Conservation (phyloP, 192 early-diverging fungal genomes). For the Dissophora globulifera region DNA sequence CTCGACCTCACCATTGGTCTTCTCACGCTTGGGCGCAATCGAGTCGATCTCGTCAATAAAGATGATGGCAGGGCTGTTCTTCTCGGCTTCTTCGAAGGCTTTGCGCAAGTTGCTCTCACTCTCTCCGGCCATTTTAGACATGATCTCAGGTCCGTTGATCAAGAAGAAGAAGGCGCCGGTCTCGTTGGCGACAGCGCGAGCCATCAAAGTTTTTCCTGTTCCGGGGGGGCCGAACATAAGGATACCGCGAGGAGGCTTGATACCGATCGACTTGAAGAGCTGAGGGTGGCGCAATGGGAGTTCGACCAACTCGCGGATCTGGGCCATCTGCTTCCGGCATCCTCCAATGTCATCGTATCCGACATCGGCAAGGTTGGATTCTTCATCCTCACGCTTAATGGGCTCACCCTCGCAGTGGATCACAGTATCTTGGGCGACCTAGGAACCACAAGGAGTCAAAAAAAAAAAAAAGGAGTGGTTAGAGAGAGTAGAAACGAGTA, state of each 20-base stretch:
- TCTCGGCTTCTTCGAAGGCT: slow-evolving; percentile 98
- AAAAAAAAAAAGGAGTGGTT: neutral
- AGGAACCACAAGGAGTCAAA: slow-evolving; percentile 46
- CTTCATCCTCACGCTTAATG: slow-evolving; percentile 99
- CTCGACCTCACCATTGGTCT: slow-evolving; percentile 99
- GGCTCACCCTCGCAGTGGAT: slow-evolving; percentile 99
- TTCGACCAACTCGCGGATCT: slow-evolving; percentile 98
- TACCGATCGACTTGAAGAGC: slow-evolving; percentile 98
- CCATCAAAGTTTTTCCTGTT: slow-evolving; percentile 99
- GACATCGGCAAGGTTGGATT: slow-evolving; percentile 89
- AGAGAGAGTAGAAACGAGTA: neutral
- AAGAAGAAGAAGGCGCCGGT: slow-evolving; percentile 99
- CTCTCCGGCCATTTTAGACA: slow-evolving; percentile 99
- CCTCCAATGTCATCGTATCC: slow-evolving; percentile 99
- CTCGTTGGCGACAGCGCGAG: slow-evolving; percentile 98
- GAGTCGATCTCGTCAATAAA: slow-evolving; percentile 99
- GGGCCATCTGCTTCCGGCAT: slow-evolving; percentile 97
- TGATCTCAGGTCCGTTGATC: slow-evolving; percentile 99
- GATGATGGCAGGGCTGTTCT: slow-evolving; percentile 96
- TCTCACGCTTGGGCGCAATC: slow-evolving; percentile 99
- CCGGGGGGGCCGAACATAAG: slow-evolving; percentile 98
- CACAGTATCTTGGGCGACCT: slow-evolving; percentile 97
- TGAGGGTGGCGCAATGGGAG: slow-evolving; percentile 98
- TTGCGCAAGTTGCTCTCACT: slow-evolving; percentile 97
- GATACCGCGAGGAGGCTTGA: slow-evolving; percentile 98